Percentiles rank a stretch among this genome's conserved stretches.
phyloP scores from a whole-genome alignment of 306 rosid species.

The Geum urbanum region DNA sequence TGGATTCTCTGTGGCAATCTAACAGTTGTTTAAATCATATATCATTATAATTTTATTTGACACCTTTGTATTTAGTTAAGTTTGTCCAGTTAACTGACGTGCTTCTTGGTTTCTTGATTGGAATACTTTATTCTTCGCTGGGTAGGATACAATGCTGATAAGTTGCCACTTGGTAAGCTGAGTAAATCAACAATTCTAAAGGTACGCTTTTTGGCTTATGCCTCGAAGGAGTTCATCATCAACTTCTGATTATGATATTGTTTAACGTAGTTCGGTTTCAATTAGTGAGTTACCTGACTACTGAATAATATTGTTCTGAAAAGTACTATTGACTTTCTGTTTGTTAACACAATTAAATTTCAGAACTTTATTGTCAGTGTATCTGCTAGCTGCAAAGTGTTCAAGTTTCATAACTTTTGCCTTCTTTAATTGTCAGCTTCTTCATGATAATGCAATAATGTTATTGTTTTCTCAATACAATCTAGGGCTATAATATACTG shows the following conservation, averaged over 20 bases:
- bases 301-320: not conserved
- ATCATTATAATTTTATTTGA: not conserved
- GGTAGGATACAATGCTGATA: constrained; percentile 88
- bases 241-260: not conserved
- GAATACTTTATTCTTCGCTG: constrained; percentile 20
- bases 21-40: constrained; percentile 22
- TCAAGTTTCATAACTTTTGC: constrained; percentile 24
- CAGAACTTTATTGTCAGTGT: not conserved
- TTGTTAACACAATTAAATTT: not conserved
- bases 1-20: constrained; percentile 5
- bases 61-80: not conserved
- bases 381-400: not conserved
- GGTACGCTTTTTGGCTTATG: constrained; percentile 38
- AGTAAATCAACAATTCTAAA: constrained; percentile 87
- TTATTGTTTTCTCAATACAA: constrained; percentile 6
- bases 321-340: not conserved
- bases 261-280: not conserved
- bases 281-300: not conserved
- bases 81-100: not conserved
- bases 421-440: constrained; percentile 15
- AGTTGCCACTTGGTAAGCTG: constrained; percentile 93
- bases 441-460: constrained; percentile 15
- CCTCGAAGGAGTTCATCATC: not conserved
- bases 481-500: constrained; percentile 75
- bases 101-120: constrained; percentile 8